Conservation (phyloP, 2,329 filamentous ascomycete species). For the Aspergillus japonicus region DNA sequence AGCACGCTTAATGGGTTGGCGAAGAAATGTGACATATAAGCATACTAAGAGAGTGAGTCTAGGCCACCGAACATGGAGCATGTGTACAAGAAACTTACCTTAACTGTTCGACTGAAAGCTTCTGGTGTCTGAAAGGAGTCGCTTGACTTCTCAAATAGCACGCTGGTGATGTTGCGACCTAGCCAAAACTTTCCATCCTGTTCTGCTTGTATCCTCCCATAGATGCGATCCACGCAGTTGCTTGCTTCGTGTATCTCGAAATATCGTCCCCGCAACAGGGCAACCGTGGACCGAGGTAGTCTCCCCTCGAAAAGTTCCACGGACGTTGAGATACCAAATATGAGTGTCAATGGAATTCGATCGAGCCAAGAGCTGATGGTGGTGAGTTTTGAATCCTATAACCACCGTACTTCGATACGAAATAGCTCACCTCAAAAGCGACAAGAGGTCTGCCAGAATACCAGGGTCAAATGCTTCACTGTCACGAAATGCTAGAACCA, state of each 20-base stretch:
- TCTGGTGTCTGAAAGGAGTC: slow-evolving; percentile 62
- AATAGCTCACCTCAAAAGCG: slow-evolving; percentile 46
- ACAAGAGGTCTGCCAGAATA: slow-evolving; percentile 47
- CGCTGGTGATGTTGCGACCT: slow-evolving; percentile 52
- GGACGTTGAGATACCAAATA: slow-evolving; percentile 63
- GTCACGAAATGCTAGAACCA: slow-evolving; percentile 47
- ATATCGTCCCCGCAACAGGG: slow-evolving; percentile 53
- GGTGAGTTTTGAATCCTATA: slow-evolving; percentile 22
- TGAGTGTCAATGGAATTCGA: slow-evolving; percentile 59
- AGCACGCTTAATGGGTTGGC: slow-evolving; percentile 58
- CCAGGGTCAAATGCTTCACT: slow-evolving; percentile 49
- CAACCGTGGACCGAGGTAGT: slow-evolving; percentile 53
- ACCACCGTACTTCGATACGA: neutral
- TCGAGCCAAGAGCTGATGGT: slow-evolving; percentile 57
- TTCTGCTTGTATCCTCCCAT: slow-evolving; percentile 38
- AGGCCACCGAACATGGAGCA: neutral
- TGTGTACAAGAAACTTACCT: slow-evolving; percentile 35
- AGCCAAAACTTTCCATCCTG: slow-evolving; percentile 47
- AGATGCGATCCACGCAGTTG: slow-evolving; percentile 45
- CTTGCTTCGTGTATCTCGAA: slow-evolving; percentile 55
- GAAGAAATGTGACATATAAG: slow-evolving; percentile 64
- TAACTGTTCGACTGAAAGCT: slow-evolving; percentile 53
- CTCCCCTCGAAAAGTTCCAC: slow-evolving; percentile 61
- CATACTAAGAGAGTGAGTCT: slow-evolving; percentile 49
- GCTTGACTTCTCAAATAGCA: slow-evolving; percentile 55